Base-by-base conservation (phyloP, 352 stramenopile species). In the Globisporangium recalcitrans region DNA sequence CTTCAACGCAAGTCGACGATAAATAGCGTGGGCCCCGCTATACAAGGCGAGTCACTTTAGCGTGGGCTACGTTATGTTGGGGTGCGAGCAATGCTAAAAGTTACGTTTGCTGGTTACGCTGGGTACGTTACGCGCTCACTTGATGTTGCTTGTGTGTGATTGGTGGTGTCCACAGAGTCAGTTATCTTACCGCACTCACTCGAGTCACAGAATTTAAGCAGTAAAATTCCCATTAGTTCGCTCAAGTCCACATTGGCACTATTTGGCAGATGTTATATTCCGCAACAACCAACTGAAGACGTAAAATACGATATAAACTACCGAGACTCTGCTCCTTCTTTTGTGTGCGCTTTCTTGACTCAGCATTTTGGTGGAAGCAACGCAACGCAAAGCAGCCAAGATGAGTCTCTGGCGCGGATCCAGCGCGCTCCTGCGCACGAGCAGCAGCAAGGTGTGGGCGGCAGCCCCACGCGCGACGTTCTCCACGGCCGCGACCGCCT, bases 331-430 rank as follows among this genome's bases (percentile, higher is more conserved):
- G 2, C 32, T 38, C 16, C 11, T 14, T 13, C 13, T 26, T 26
- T 31, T 53, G 47, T 53, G 22, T 29, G 48, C 16, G 26, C 24
- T 54, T 19, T 54, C 26, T 3, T 31, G 4, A 4, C 22, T 27
- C 27, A 36, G 48, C 48, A 55, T 55, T 55, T 40, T 55, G 27
- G 49, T 55, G 49, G 48, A 54, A 54, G 47, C 47, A 29, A 52
- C 26, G 47, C 22, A 54, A 29, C 51, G 38, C 55, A 42, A 11
- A 58, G 52, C 27, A 42, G 52, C 22, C 11, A 40, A 3, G 27
- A 62, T 62, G 56, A 62, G 56, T 6, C 56, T 62, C 62, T 80
- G 65, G 74, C 74, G 72, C 22, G 64, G 69, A 68, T 78, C 69
- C 31, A 73, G 57, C 47, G 57, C 63, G 59, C 65, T 79, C 21